Evolutionary conservation across 164 flowering plant genomes (phyloP), one percentile per base, ranked within the genome.

Genomic region (Chimonanthus praecox): DNA sequence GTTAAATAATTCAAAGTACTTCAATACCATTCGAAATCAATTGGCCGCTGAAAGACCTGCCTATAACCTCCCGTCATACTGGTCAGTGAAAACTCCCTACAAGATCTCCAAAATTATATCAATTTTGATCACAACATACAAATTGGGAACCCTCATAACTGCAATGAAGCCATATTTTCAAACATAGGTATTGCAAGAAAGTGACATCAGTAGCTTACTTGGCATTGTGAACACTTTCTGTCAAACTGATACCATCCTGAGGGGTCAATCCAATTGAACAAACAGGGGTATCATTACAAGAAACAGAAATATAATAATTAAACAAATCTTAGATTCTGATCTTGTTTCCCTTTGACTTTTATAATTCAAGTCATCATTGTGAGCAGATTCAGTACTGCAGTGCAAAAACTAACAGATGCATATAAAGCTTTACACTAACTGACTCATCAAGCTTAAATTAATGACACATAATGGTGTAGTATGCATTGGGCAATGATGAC

Each of bases 11-110:
- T 51, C 48, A 20, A 33, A 51, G 16, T 67, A 63, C 4, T 48
- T 5, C 70, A 66, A 18, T 79, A 94, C 99, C 95, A 94, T 81
- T 91, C 89, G 78, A 85, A 94, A 81, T 92, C 89, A 72, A 83
- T 64, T 45, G 93, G 96, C 74, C 84, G 92, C 80, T 90, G 97
- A 70, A 91, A 90, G 67, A 92, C 94, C 33, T 89, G 84, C 76
- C 99, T 85, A 73, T 90, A 91, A 73, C 85, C 89, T 78, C 99
- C 99, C 65, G 90, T 90, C 94, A 94, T 75, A 69, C 84, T 84
- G 67, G 90, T 90, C 69, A 94, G 87, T 47, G 98, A 92, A 73
- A 94, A 91, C 75, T 94, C 99, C 90, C 97, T 94, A 68, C 13
- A 49, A 84, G 67, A 67, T 16, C 16, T 54, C 60, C 16, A 13